Percentiles rank a stretch among this genome's conserved stretches.
Conservation (phyloP, 495 filamentous ascomycete genomes). For the Achaetomiella virescens region DNA sequence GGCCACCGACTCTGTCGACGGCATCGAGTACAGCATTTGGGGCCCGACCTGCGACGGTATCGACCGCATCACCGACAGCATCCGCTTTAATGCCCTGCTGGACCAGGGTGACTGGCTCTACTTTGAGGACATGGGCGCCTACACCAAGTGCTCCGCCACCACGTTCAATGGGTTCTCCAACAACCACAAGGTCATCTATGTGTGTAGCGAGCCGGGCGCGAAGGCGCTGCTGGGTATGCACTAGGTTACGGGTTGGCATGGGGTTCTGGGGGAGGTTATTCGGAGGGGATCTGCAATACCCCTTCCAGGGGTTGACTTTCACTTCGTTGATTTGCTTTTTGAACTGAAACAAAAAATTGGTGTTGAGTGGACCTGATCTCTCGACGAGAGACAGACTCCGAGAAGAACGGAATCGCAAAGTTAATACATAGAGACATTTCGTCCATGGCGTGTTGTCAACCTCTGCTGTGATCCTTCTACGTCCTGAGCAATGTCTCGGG, state of each 20-base stretch:
- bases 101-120: constrained; percentile 96
- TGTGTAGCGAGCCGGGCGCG: constrained; percentile 86
- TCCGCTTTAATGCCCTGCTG: constrained; percentile 62
- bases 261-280: neutral
- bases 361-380: neutral
- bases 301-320: neutral
- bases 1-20: constrained; percentile 26
- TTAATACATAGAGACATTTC: too few species aligned
- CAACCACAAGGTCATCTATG: constrained; percentile 85
- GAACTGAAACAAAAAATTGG: neutral
- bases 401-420: too few species aligned
- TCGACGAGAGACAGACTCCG: too few species aligned
- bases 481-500: too few species aligned
- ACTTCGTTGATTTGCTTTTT: neutral
- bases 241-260: neutral
- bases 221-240: constrained; percentile 57
- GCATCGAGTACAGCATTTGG: constrained; percentile 86
- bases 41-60: constrained; percentile 97
- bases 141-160: constrained; percentile 94
- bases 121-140: constrained; percentile 98
- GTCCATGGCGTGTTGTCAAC: too few species aligned
- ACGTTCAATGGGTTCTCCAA: constrained; percentile 98
- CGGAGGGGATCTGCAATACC: neutral
- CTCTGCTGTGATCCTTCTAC: too few species aligned
- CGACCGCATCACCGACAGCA: constrained; percentile 78